A percentile compares a stretch with the other conserved stretches of the same genome.
These are phyloP conservation scores for Talaromyces sp. DNA, from an alignment of 2,329 filamentous ascomycete genomes.

Conservation along the genomic window DNA sequence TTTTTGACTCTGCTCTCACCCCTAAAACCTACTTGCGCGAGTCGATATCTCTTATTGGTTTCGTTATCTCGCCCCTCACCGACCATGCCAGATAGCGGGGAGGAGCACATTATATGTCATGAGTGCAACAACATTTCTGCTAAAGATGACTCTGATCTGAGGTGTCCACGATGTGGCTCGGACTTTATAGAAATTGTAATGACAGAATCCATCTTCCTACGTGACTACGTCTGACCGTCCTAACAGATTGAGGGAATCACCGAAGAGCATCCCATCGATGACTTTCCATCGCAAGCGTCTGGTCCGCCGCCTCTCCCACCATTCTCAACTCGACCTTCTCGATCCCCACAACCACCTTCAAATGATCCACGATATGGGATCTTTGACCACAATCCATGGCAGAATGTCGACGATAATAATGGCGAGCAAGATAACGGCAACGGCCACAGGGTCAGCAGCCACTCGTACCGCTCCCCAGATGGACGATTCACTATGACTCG, in stretches of 20 bases:
- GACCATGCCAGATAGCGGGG: slow-evolving; percentile 36
- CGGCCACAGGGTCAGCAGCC: slow-evolving; percentile 25
- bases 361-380: slow-evolving; percentile 25
- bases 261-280: slow-evolving; percentile 18
- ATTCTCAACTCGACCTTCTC: slow-evolving; percentile 3
- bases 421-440: slow-evolving; percentile 26
- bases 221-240: not conserved
- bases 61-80: not conserved
- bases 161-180: slow-evolving; percentile 69
- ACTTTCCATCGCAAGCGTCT: slow-evolving; percentile 13
- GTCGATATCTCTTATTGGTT: not conserved
- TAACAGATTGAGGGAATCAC: slow-evolving; percentile 28
- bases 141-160: slow-evolving; percentile 59
- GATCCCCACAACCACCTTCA: slow-evolving; percentile 23
- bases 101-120: slow-evolving; percentile 77
- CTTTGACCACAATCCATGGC: slow-evolving; percentile 44
- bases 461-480: slow-evolving; percentile 40
- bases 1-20: not conserved
- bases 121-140: slow-evolving; percentile 77
- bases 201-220: not conserved
- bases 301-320: slow-evolving; percentile 1
- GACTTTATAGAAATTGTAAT: slow-evolving; percentile 81
- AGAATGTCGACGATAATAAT: slow-evolving; percentile 41
- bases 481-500: slow-evolving; percentile 38
- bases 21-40: no score